A percentile compares a stretch with the other conserved stretches of the same genome.
These are phyloP conservation scores for Paulownia fortunei DNA, from an alignment of 257 asterid species.

Conservation along the genomic window DNA sequence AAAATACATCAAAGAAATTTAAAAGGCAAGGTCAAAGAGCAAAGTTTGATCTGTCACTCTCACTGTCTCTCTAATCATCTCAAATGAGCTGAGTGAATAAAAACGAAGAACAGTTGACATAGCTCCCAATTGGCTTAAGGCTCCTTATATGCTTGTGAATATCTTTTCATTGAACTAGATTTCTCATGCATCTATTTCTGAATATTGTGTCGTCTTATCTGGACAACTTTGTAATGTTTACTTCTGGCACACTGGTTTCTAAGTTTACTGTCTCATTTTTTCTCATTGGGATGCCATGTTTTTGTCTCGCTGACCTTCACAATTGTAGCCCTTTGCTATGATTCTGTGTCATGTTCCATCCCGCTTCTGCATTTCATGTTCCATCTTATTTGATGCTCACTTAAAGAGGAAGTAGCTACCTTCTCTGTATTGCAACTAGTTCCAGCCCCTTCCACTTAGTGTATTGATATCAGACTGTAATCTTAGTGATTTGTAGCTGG, in stretches of 20 bases:
- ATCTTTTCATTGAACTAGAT: background rate
- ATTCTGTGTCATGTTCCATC: background rate
- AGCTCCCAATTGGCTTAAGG: background rate
- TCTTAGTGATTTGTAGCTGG: background rate
- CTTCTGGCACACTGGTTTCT: background rate
- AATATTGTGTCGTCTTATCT: background rate
- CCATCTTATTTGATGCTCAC: background rate
- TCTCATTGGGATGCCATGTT: background rate
- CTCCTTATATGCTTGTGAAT: background rate
- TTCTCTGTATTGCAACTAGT: background rate
- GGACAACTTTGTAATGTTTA: conserved; percentile 1
- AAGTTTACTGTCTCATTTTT: background rate
- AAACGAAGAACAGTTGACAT: background rate
- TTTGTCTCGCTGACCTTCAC: background rate
- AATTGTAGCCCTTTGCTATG: background rate
- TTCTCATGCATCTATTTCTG: background rate
- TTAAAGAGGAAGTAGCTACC: background rate
- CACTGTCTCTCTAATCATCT: background rate
- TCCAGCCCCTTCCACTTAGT: background rate
- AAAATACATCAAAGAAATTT: background rate
- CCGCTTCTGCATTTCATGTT: background rate
- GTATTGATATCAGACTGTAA: background rate
- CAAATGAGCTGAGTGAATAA: background rate
- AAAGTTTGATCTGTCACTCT: conserved; percentile 5
- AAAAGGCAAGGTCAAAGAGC: background rate